Evolutionary conservation across 2,329 filamentous ascomycete species (phyloP).

Genomic region (Orbilia ellipsospora): DNA sequence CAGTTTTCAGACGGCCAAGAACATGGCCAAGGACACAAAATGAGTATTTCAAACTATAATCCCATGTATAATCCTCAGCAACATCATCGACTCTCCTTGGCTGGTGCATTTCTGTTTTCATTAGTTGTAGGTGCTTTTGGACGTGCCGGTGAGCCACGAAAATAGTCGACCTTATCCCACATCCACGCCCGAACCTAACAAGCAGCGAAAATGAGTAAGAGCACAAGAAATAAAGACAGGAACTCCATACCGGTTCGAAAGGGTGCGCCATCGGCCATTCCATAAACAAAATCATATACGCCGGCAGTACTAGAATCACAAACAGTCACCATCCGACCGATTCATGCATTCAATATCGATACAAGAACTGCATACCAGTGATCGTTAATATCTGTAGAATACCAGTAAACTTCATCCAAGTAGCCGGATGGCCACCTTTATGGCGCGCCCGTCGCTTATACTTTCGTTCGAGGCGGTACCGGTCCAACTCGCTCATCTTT

Average conservation of each 20-base stretch:
- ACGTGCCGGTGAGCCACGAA: not conserved
- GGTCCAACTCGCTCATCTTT: conserved; percentile 44
- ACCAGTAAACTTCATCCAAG: conserved; percentile 53
- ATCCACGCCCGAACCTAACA: conserved; percentile 41
- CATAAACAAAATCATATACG: conserved; percentile 50
- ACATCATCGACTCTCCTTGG: not conserved
- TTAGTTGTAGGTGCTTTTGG: not conserved
- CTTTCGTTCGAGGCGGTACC: conserved; percentile 48
- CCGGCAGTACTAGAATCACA: conserved; percentile 23
- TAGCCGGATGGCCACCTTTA: conserved; percentile 11
- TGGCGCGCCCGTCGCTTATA: conserved; percentile 40
- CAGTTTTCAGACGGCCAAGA: too few relatives aligned
- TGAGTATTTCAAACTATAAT: too few relatives aligned
- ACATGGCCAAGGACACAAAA: too few relatives aligned
- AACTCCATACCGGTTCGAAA: conserved; percentile 37
- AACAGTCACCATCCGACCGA: not conserved
- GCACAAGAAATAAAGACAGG: not conserved
- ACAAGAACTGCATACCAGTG: conserved; percentile 16
- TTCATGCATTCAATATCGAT: not conserved
- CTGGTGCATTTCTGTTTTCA: not conserved
- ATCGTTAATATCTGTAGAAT: conserved; percentile 44
- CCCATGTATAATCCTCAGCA: not conserved
- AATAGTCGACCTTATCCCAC: conserved; percentile 39
- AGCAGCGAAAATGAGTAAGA: not conserved
- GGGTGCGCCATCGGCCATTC: conserved; percentile 51